A percentile compares a stretch with the other conserved stretches of the same genome.
phyloP scores from a whole-genome alignment of 192 early-diverging fungal species.

The Coemansia sp. region DNA sequence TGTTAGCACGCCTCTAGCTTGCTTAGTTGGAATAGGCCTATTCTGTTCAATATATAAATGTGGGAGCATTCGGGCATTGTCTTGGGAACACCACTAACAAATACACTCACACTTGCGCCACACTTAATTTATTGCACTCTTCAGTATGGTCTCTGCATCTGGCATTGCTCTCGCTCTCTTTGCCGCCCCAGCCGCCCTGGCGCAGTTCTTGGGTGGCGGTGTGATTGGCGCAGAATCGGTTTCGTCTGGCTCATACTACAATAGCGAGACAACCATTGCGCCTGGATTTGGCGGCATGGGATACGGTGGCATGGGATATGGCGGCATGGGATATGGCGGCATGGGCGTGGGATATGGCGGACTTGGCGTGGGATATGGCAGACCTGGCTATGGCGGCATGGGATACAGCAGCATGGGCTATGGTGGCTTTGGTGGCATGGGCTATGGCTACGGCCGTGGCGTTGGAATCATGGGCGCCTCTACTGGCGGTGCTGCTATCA shows the following conservation, averaged over 20 bases:
- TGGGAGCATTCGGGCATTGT: neutral
- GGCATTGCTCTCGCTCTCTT: conserved; percentile 17
- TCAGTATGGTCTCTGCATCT: conserved; percentile 43
- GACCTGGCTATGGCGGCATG: conserved; percentile 11
- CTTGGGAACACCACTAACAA: neutral
- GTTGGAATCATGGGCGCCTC: conserved; percentile 34
- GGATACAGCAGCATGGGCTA: conserved; percentile 22
- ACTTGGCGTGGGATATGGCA: conserved; percentile 15
- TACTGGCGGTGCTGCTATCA: conserved; percentile 45
- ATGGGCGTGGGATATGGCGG: conserved; percentile 19
- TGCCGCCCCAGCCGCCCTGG: conserved; percentile 21
- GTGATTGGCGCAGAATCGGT: conserved; percentile 32
- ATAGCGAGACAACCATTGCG: conserved; percentile 27
- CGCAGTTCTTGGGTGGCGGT: conserved; percentile 32
- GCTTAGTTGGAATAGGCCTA: neutral
- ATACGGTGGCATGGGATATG: conserved; percentile 13
- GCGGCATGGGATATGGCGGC: conserved; percentile 15
- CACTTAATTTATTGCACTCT: neutral
- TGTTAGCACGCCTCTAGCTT: neutral
- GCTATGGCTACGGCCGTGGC: conserved; percentile 26
- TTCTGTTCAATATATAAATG: neutral
- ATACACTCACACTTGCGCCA: neutral
- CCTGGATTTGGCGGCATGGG: conserved; percentile 19
- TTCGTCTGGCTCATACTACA: conserved; percentile 52
- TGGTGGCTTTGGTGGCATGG: conserved; percentile 8